Evolutionary conservation across 2,329 filamentous ascomycete species (phyloP).

Genomic region (Cercospora zeae-maydis): DNA sequence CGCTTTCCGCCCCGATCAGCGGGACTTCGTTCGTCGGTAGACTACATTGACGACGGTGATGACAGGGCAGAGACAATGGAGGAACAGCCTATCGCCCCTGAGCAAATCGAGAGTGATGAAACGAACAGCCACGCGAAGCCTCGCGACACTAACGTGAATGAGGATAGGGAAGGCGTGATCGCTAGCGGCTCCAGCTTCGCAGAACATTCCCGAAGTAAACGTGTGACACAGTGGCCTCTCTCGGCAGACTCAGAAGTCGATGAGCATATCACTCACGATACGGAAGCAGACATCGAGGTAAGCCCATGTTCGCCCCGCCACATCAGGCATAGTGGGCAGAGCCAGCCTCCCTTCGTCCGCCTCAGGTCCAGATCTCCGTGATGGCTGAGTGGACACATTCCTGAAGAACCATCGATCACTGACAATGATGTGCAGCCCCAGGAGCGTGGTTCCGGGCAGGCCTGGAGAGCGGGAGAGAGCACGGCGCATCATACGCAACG

Average conservation of each 20-base stretch:
- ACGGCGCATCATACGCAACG: neutral
- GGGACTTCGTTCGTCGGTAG: neutral
- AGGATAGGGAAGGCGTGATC: neutral
- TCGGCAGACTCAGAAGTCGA: neutral
- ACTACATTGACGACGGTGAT: neutral
- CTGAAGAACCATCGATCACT: neutral
- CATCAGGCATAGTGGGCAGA: neutral
- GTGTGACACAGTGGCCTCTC: neutral
- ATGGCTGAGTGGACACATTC: neutral
- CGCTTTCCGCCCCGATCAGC: neutral
- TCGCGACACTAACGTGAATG: neutral
- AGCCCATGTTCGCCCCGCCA: neutral
- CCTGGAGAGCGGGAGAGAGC: neutral
- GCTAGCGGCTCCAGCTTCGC: neutral
- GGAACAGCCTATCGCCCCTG: neutral
- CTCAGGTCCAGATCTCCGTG: neutral
- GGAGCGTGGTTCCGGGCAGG: neutral
- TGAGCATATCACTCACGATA: neutral
- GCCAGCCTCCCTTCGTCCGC: neutral
- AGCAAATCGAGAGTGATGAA: neutral
- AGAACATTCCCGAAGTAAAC: neutral
- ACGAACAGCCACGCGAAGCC: neutral
- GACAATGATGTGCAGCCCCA: neutral
- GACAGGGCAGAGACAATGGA: neutral
- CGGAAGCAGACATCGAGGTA: neutral